phyloP scores from a whole-genome alignment of 208 protist species.

The Porcisia hertigi region DNA sequence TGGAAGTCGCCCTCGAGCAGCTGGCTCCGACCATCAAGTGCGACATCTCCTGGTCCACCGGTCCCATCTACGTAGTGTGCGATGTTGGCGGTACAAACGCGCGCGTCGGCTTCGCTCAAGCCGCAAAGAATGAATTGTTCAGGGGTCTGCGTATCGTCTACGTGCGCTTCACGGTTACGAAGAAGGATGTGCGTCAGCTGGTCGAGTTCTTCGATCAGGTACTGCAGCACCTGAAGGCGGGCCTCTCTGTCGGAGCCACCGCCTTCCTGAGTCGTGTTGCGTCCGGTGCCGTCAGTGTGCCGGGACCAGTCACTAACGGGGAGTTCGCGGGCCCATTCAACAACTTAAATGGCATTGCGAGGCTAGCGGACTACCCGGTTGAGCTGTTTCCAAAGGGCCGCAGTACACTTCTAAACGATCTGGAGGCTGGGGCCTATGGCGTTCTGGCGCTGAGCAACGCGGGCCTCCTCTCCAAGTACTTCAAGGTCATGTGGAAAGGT shows the following conservation, averaged over 20 bases:
- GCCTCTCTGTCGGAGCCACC: conserved; percentile 17
- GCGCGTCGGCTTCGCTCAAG: conserved; percentile 59
- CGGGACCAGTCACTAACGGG: conserved; percentile 57
- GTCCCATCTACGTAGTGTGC: conserved; percentile 62
- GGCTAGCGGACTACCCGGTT: conserved; percentile 47
- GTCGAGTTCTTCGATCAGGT: conserved; percentile 49
- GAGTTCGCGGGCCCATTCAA: conserved; percentile 65
- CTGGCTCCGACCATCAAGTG: conserved; percentile 32
- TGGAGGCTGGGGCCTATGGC: conserved; percentile 66
- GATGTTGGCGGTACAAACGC: conserved; percentile 79
- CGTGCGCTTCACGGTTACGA: conserved; percentile 52
- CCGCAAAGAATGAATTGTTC: not conserved
- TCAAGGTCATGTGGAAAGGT: conserved; percentile 74
- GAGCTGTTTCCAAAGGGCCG: conserved; percentile 59
- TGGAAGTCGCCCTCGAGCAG: conserved; percentile 12
- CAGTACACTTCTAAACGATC: conserved; percentile 66
- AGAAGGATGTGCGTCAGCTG: conserved; percentile 48
- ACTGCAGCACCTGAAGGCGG: conserved; percentile 32
- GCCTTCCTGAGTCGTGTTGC: conserved; percentile 39
- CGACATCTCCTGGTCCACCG: conserved; percentile 29
- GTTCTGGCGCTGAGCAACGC: conserved; percentile 60
- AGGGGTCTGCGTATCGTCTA: conserved; percentile 37
- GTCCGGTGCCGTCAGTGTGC: conserved; percentile 56
- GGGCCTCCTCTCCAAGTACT: conserved; percentile 51
- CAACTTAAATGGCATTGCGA: conserved; percentile 60